Evolutionary conservation across 1,284 basidiomycete species (phyloP).

Genomic region (Puccinia novopanici): DNA sequence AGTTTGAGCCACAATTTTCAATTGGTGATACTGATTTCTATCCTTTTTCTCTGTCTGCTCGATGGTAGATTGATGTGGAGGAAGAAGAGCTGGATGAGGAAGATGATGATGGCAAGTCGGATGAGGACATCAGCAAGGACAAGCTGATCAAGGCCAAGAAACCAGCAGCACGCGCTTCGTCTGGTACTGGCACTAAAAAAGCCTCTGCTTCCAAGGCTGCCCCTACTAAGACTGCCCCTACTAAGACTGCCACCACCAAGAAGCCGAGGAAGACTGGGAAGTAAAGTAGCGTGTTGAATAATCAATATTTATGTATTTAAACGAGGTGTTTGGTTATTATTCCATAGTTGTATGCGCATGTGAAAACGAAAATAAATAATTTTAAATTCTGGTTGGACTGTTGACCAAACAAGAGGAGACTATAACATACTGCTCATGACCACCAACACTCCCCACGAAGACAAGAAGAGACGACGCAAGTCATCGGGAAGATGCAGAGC

Average conservation of each 20-base stretch:
- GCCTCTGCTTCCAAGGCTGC: too few species aligned
- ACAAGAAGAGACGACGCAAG: conserved; percentile 32
- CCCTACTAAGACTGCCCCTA: neutral
- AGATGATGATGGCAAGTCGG: conserved; percentile 53
- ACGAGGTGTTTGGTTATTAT: too few species aligned
- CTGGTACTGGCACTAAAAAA: too few species aligned
- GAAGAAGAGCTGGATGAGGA: conserved; percentile 53
- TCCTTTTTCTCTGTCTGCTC: neutral
- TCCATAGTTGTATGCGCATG: too few species aligned
- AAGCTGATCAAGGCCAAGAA: conserved; percentile 60
- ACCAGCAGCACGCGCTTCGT: neutral
- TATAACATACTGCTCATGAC: neutral
- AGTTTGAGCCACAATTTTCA: neutral
- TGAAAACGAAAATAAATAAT: too few species aligned
- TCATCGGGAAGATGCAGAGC: conserved; percentile 43
- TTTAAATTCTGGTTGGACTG: too few species aligned
- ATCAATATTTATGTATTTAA: too few species aligned
- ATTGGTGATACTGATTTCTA: neutral
- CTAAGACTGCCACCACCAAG: neutral
- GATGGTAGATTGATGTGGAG: conserved; percentile 22
- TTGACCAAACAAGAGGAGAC: neutral
- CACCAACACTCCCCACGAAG: neutral
- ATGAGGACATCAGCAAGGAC: conserved; percentile 50
- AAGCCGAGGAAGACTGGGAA: too few species aligned
- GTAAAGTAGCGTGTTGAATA: too few species aligned